Evolutionary conservation across 2,329 filamentous ascomycete species (phyloP).

Genomic region (Lachnellula subtilissima): DNA sequence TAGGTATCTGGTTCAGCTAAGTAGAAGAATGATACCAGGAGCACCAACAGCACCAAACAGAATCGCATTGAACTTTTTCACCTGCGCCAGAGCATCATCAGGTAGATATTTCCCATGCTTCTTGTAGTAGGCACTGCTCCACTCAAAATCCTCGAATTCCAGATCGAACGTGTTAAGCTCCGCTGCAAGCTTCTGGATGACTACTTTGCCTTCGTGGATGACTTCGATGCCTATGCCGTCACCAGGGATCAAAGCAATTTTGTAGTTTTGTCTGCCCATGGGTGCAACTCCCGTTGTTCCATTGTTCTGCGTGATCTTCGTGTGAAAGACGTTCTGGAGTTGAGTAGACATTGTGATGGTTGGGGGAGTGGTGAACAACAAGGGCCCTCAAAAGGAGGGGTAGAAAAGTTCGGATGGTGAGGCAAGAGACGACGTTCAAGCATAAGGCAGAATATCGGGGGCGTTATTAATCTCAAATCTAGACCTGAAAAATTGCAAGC

Average conservation of each 20-base stretch:
- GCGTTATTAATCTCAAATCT: no score
- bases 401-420: neutral
- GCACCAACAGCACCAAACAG: constrained; percentile 57
- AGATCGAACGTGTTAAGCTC: constrained; percentile 55
- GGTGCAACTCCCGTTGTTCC: neutral
- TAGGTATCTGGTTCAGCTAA: neutral
- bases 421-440: neutral
- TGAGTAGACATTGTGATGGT: neutral
- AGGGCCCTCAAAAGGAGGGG: neutral
- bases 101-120: constrained; percentile 55
- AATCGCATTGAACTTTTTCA: constrained; percentile 54
- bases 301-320: neutral
- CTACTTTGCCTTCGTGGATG: constrained; percentile 55
- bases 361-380: neutral
- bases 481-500: no score
- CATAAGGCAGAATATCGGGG: neutral
- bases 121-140: constrained; percentile 56
- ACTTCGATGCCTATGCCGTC: constrained; percentile 63
- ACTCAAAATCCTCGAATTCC: constrained; percentile 55
- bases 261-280: constrained; percentile 32
- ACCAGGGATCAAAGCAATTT: constrained; percentile 56
- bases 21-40: constrained; percentile 37
- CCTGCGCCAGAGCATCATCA: constrained; percentile 47
- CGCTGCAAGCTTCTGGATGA: constrained; percentile 49
- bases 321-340: neutral